Base-by-base conservation (phyloP, 139 green algal genomes). In the Edaphochlamys debaryana region DNA sequence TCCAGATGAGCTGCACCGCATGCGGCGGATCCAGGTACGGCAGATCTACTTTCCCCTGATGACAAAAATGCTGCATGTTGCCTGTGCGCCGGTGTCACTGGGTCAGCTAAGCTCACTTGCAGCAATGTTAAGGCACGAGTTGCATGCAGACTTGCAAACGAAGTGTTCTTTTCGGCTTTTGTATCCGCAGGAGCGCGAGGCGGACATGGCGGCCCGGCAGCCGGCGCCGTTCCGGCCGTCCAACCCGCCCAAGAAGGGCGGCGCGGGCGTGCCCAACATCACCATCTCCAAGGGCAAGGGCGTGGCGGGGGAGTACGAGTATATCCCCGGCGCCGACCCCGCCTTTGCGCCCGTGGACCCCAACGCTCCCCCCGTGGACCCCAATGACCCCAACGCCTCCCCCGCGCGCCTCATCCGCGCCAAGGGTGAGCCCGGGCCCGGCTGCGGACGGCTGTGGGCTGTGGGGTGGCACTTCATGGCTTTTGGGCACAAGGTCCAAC, bases 141-240 rank as follows among this genome's bases (percentile, higher is more conserved):
- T n/a, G n/a, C n/a, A n/a, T n/a, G n/a, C n/a, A n/a, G n/a, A n/a
- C n/a, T n/a, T n/a, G n/a, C n/a, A n/a, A n/a, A n/a, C n/a, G n/a
- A n/a, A n/a, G n/a, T n/a, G n/a, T n/a, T n/a, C n/a, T n/a, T n/a
- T n/a, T n/a, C n/a, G n/a, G n/a, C n/a, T n/a, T n/a, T n/a, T n/a
- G n/a, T n/a, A n/a, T n/a, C 34, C 3, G 37, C 82, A 85, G 67
- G 86, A 76, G 25, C 38, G 56, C 7, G 84, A 87, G 64, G 86
- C 87, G 30, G 75, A 90, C 54, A 63, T 69, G 30, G 90, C 91
- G 4, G 76, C 76, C 4, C 62, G 76, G n/a, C 76, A 82, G 60
- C 42, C 87, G 40, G 52, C 69, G 37, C 90, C 91, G 2, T 95
- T 95, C 89, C 90, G 79, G 68, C 92, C 92, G 11, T 78, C 87